Base-by-base conservation (phyloP, 2,329 filamentous ascomycete species). In the Clonostachys chloroleuca region DNA sequence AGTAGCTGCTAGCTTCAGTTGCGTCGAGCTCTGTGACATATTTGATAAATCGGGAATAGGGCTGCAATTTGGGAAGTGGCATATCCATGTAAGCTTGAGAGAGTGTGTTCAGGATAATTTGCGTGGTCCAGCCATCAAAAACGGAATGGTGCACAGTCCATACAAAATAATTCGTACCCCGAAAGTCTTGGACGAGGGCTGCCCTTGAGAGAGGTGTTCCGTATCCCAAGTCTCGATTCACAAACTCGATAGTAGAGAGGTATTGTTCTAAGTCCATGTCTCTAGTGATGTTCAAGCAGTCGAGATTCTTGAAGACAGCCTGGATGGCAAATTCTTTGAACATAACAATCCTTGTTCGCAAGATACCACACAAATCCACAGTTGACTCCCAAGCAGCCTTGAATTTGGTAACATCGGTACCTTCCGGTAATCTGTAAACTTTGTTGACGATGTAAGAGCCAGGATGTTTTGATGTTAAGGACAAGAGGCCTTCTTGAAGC, bases 91-190 rank as follows among this genome's bases (percentile, higher is more conserved):
- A 46, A 33, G 30, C 45, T 30, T 39, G 13, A 10, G 30, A 30
- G 12, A 43, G 42, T 20, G 75, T 68, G 12, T 88, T 54, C 1
- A 95, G 65, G 33, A 92, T 20, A 10, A 49, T 70, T 44, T 96
- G 86, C 59, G 91, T 77, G 0, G 89, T 92, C 92, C 92, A 96
- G 14, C 91, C 91, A 63, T 96, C 92, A 59, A 95, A 96, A 1
- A 95, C 62, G 1, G 89, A 83, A 64, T 96, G 92, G 59, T 95
- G 91, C 0, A 95, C 70, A 12, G 84, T 74, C 41, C 89, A 46
- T 12, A 78, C 64, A 5, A 60, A 56, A 7, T 42, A 56, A 4
- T 17, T 18, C 13, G 40, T 20, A 20, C 20, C 20, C 2, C 24
- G 8, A 12, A 17, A 17, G n/a, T 18, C 13, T 10, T 47, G 12